Base-by-base conservation (phyloP, 208 protist genomes). In the Phytomonas sp. region DNA sequence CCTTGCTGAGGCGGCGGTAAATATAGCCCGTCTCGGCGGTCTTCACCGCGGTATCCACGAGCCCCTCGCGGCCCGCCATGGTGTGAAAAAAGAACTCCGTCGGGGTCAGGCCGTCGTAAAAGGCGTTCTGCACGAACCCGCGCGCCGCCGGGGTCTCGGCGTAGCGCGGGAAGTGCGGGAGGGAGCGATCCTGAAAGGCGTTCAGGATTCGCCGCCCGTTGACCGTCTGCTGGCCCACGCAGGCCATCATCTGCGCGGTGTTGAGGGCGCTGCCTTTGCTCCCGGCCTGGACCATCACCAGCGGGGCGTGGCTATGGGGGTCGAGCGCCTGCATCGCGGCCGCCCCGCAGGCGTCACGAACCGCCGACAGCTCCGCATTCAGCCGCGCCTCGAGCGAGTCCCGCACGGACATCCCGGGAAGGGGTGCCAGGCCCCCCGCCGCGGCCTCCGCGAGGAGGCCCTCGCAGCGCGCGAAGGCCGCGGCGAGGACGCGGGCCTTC, bases 1-100 rank as follows among this genome's bases (percentile, higher is more conserved):
- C 97, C 85, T 99, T 98, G 88, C 99, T 99, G 32, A 99, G 83
- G 63, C 98, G 88, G 33, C 99, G 90, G 82, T 99, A 99, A 87
- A 99, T 99, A 78, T 99, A 99, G 10, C 99, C 99, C 26, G 99
- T 99, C 73, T 99, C 98, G 3, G 99, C 99, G 23, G 99, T 99
- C 78, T 99, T 99, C 32, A 99, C 98, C 30, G 99, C 98, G 7
- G 98, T 99, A 79, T 99, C 99, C 23, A 99, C 98, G 7, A 99
- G 89, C 71, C 97, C 95, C 81, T 99, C 97, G 70, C 97, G 87
- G 31, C 97, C 97, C 59, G 94, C 98, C 98, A 99, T 99, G 32
- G 99, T 99, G 82, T 99, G 99, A 79, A 99, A 99, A 77, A 99
- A 99, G 80, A 99, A 99, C 84, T 99, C 99, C 5, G 94, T 98